phyloP scores from a whole-genome alignment of 1,139 yeast genomes.

The Geotrichum klebahnii region DNA sequence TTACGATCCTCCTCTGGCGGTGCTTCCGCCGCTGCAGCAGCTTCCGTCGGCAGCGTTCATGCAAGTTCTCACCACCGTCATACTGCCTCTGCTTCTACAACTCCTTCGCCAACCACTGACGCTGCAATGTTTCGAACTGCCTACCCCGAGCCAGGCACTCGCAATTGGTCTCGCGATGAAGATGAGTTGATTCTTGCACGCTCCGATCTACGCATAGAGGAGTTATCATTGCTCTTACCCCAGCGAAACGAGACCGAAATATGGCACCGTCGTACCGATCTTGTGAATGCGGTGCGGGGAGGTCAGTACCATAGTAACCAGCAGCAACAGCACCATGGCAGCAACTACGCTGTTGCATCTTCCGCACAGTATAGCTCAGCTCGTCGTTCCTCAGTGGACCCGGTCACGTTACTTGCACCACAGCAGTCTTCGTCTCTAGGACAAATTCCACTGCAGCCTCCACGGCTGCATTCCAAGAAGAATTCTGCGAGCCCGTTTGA shows the following conservation, averaged over 20 bases:
- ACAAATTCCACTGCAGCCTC: conserved; percentile 19
- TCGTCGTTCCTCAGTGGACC: conserved; percentile 6
- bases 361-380: conserved; percentile 4
- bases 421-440: conserved; percentile 24
- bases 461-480: conserved; percentile 10
- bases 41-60: not conserved
- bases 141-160: conserved; percentile 13
- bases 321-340: conserved; percentile 1
- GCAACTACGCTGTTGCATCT: conserved; percentile 3
- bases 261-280: conserved; percentile 16
- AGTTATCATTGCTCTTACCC: conserved; percentile 67
- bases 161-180: conserved; percentile 56
- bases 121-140: conserved; percentile 10
- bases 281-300: not conserved
- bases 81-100: conserved; percentile 13
- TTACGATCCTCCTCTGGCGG: conserved; percentile 29
- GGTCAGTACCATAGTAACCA: not conserved
- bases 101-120: conserved; percentile 15
- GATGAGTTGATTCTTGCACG: conserved; percentile 63
- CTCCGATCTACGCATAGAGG: conserved; percentile 64
- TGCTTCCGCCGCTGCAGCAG: not conserved
- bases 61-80: conserved; percentile 11
- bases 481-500: conserved; percentile 17
- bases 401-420: conserved; percentile 7
- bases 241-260: conserved; percentile 41